phyloP scores from a whole-genome alignment of 2,329 filamentous ascomycete species.

The Colletotrichum godetiae region DNA sequence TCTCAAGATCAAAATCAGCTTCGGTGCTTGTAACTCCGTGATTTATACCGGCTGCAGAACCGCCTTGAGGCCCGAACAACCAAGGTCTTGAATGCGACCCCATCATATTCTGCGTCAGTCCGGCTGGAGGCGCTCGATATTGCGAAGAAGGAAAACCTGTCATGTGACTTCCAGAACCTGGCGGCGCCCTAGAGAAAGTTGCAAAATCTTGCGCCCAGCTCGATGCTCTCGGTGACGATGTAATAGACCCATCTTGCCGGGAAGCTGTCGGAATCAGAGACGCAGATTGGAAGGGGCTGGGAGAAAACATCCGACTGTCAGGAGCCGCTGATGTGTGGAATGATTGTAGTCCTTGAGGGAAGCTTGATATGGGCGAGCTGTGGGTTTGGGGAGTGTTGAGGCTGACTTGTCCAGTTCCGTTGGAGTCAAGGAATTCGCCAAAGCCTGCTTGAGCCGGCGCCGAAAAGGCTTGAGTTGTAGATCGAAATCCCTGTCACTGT shows the following conservation, averaged over 20 bases:
- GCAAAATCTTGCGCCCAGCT: slow-evolving; percentile 34
- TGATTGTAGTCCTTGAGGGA: not conserved
- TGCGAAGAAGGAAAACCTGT: not conserved
- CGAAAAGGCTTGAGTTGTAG: not conserved
- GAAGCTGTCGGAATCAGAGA: not conserved
- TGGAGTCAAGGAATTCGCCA: slow-evolving; percentile 47
- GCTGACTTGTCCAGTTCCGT: not conserved
- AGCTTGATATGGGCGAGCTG: not conserved
- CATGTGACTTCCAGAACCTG: not conserved
- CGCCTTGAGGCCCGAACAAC: not conserved
- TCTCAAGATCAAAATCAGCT: slow-evolving; percentile 53
- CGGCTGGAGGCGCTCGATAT: not conserved
- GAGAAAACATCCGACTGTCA: not conserved
- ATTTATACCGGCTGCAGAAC: not conserved
- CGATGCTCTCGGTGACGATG: not conserved
- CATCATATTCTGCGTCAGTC: not conserved
- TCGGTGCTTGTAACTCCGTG: slow-evolving; percentile 32
- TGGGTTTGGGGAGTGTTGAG: not conserved
- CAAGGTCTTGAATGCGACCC: not conserved
- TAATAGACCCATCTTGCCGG: not conserved
- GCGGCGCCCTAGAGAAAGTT: not conserved
- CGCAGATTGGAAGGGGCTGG: not conserved
- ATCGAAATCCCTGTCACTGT: slow-evolving; percentile 24
- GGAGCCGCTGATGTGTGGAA: not conserved
- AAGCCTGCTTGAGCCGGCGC: slow-evolving; percentile 47